Evolutionary conservation across 441 rosid genomes (phyloP), one percentile per base, ranked within the genome.

Genomic region (Metrosideros polymorpha): DNA sequence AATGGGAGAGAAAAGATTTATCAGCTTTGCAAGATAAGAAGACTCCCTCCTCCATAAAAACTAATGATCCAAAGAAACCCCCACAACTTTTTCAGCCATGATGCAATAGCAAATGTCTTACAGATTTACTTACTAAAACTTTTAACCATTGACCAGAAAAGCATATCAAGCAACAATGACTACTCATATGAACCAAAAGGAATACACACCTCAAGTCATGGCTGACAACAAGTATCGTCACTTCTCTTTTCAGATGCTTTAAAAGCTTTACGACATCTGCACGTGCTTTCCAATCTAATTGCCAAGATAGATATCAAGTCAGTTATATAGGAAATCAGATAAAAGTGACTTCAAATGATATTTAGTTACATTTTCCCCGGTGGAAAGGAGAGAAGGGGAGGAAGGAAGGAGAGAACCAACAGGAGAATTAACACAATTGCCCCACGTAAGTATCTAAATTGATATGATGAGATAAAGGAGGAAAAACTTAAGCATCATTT

Each of bases 211-310:
- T 96, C 88, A 96, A 94, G 90, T 96, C 98, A 89, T 96, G 98
- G 92, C 99, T 96, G 66, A 96, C 99, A 87, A 96, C 98, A 86
- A 97, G 96, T 84, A 96, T 88, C 39, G 96, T 94, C 59, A 97
- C 91, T 89, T 95, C 94, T 91, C 93, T 93, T 95, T 95, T 96
- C 85, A 97, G 94, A 90, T 92, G 92, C 93, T 93, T 95, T 90
- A 96, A 91, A 86, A 96, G 99, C 94, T 94, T 97, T 84, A 94
- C 92, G 50, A 96, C 95, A 92, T 97, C 99, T 87, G 98, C 94
- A 57, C 97, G 94, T 71, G 98, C 96, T 91, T 95, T 97, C 99
- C 98, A 95, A 89, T 97, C 99, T 97, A 92, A 84, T 82, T 75
- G 66, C 55, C 87, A 71, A 83, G 42, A 83, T 52, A 83, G 56